Evolutionary conservation across 352 stramenopile species (phyloP).

Genomic region (Phytophthora pini): DNA sequence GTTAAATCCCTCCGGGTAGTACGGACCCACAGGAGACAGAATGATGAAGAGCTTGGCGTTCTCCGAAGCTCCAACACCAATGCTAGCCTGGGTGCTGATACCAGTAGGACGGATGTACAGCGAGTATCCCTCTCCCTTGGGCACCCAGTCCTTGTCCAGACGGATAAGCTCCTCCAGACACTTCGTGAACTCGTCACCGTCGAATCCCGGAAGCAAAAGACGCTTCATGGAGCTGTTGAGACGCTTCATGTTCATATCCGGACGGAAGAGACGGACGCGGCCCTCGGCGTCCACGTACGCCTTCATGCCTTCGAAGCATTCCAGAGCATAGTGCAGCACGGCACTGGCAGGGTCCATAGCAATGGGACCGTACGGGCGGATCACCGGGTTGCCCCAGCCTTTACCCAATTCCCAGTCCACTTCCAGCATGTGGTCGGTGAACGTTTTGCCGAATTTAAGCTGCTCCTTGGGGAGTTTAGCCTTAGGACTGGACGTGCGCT

Average conservation of each 20-base stretch:
- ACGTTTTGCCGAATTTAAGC: conserved; percentile 94
- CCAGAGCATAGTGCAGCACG: conserved; percentile 95
- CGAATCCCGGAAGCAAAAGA: conserved; percentile 91
- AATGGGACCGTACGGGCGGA: conserved; percentile 93
- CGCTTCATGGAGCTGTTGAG: conserved; percentile 94
- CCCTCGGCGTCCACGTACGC: conserved; percentile 90
- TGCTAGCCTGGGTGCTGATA: conserved; percentile 92
- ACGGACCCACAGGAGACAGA: conserved; percentile 96
- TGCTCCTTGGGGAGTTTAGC: conserved; percentile 84
- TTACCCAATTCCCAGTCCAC: conserved; percentile 89
- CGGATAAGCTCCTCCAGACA: conserved; percentile 89
- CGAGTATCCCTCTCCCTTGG: conserved; percentile 95
- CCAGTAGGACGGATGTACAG: conserved; percentile 96
- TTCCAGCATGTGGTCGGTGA: conserved; percentile 98
- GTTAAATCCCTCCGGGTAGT: conserved; percentile 96
- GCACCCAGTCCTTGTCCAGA: conserved; percentile 94
- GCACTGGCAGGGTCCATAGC: conserved; percentile 91
- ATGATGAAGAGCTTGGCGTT: conserved; percentile 96
- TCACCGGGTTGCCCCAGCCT: conserved; percentile 90
- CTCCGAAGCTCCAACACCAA: conserved; percentile 90
- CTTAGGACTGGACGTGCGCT: conserved; percentile 54
- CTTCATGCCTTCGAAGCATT: conserved; percentile 98
- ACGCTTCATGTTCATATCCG: conserved; percentile 97
- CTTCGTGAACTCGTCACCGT: conserved; percentile 90
- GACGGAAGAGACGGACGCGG: conserved; percentile 94